Conservation (phyloP, 2,329 filamentous ascomycete species). For the Talaromyces sp. region DNA sequence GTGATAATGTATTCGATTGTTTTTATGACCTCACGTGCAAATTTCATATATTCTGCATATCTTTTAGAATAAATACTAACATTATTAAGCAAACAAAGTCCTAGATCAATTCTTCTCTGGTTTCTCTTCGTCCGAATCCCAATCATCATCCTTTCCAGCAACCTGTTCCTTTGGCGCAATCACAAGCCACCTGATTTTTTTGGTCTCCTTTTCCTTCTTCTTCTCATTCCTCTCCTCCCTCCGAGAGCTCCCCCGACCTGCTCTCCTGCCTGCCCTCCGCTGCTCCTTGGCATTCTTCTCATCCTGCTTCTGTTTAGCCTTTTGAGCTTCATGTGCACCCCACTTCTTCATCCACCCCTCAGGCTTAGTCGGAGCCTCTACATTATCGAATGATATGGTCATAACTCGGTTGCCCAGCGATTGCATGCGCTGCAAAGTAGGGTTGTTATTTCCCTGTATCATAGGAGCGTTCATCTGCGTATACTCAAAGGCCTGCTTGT, state of each 20-base stretch:
- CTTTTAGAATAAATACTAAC: too few species aligned
- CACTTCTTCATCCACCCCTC: constrained; percentile 11
- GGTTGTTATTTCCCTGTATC: background rate
- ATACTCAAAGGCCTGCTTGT: background rate
- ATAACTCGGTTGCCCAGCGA: constrained; percentile 11
- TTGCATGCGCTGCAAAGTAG: constrained; percentile 7
- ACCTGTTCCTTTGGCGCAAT: background rate
- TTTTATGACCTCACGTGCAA: too few species aligned
- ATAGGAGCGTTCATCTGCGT: background rate
- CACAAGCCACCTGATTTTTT: background rate
- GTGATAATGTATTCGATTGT: too few species aligned
- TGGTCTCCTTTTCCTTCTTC: background rate
- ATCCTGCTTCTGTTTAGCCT: constrained; percentile 12
- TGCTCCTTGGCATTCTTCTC: constrained; percentile 2
- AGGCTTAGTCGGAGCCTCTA: constrained; percentile 4
- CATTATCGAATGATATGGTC: constrained; percentile 10
- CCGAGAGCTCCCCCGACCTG: background rate
- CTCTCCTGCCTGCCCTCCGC: background rate
- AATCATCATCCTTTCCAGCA: background rate
- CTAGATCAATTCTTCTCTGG: background rate
- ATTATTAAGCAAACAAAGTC: background rate
- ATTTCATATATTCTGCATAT: too few species aligned
- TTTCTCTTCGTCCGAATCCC: background rate
- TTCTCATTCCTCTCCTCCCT: constrained; percentile 1
- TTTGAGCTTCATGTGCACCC: constrained; percentile 8